Evolutionary conservation across 495 filamentous ascomycete species (phyloP), one percentile per base, ranked within the genome.

Genomic region (Aspergillus asperescens): DNA sequence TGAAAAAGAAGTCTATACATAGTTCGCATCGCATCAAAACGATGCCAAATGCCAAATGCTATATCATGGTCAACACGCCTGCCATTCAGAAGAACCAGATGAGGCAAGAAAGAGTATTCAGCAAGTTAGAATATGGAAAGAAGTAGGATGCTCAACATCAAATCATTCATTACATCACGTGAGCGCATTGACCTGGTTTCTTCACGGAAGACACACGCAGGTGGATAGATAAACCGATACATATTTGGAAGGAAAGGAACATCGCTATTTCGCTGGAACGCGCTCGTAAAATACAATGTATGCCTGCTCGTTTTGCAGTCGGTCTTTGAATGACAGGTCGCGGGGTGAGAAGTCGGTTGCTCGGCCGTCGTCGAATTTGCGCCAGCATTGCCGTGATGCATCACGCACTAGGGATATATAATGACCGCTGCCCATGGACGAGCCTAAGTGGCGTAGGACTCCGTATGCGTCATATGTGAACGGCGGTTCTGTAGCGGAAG

Each of bases 391-490:
- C 38, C 80, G 74, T 41, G 73, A 79, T 25, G 72, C 73, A 60
- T 88, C 84, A 40, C 77, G 79, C 34, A 86, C 81, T 24, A 85
- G 63, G 2, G 81, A 78, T 13, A 84, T 80, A 58, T 89, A 89
- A 65, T 89, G 86, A 3, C 86, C 86, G 47, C 81, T 81, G 22
- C 79, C 74, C 52, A 86, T 70, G 1, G 78, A 79, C 1, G 68
- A 73, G 15, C 86, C 86, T 23, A 86, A 63, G 61, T 89, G 86
- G 48, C 84, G 78, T 20, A 86, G 71, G 1, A 89, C 84, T 0
- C 76, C 86, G 60, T 88, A 89, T n/a, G 81, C 73, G 58, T 88
- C 82, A 56, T 89, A 89, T 7, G 72, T 74, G 54, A 83, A 88
- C 0, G 86, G 85, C 7, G 79, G 79, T 31, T 73, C 82, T 37